phyloP scores from a whole-genome alignment of 495 filamentous ascomycete species.

The Lasiosphaeria miniovina region DNA sequence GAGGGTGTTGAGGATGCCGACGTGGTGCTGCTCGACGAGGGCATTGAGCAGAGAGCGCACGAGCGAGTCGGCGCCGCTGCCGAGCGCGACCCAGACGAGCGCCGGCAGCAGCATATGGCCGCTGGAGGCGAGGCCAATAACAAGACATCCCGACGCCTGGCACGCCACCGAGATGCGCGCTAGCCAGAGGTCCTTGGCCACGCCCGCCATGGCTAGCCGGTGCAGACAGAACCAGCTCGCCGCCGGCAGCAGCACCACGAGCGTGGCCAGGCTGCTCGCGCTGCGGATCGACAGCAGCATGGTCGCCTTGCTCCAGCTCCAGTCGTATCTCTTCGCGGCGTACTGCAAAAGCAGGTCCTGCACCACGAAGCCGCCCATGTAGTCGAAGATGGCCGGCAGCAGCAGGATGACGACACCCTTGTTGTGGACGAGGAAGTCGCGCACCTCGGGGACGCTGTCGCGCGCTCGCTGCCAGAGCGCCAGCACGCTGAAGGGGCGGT shows the following conservation, averaged over 20 bases:
- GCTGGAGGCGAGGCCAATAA: conserved; percentile 21
- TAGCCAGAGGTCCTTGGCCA: conserved; percentile 28
- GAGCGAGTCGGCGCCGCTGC: conserved; percentile 17
- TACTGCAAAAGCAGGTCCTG: conserved; percentile 34
- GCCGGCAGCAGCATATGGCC: conserved; percentile 20
- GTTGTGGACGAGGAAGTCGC: conserved; percentile 25
- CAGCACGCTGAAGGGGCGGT: background rate
- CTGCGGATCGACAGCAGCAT: conserved; percentile 27
- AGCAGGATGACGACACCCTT: conserved; percentile 23
- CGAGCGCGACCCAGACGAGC: conserved; percentile 25
- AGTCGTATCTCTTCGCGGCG: conserved; percentile 30
- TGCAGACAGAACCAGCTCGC: conserved; percentile 22
- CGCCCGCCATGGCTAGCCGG: conserved; percentile 19
- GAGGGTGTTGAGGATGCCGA: conserved; percentile 31
- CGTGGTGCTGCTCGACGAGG: conserved; percentile 34
- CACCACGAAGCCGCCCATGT: conserved; percentile 24
- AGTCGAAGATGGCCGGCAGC: conserved; percentile 21
- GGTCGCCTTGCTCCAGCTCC: conserved; percentile 29
- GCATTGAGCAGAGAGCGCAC: conserved; percentile 29
- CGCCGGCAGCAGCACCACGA: conserved; percentile 26
- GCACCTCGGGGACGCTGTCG: conserved; percentile 17
- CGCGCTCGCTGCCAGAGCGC: conserved; percentile 14
- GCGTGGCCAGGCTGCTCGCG: conserved; percentile 22
- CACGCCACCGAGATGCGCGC: conserved; percentile 21
- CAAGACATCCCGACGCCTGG: conserved; percentile 16